Conservation (phyloP, 2,329 filamentous ascomycete species). For the Harringtonia aguacate region DNA sequence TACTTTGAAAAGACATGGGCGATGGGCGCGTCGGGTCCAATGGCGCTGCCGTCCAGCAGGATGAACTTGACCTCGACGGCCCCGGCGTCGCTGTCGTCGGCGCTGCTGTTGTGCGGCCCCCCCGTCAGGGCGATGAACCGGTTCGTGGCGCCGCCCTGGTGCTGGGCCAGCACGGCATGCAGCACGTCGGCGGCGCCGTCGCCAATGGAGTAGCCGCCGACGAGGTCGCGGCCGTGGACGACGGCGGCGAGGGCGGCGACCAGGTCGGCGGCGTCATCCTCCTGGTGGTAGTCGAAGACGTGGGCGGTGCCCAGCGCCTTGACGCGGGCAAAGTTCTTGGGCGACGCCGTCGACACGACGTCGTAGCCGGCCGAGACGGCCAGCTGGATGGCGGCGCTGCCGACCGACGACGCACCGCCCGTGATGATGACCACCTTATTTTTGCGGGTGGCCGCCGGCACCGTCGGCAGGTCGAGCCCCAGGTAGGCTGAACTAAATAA, state of each 20-base stretch:
- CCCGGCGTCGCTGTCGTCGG: background rate
- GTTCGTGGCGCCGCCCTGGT: background rate
- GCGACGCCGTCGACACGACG: conserved; percentile 27
- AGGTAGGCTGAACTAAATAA: conserved; percentile 13
- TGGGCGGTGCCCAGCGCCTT: conserved; percentile 30
- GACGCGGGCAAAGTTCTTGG: conserved; percentile 26
- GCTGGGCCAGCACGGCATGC: background rate
- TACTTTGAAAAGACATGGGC: background rate
- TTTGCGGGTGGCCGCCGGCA: conserved; percentile 5
- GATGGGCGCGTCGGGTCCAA: background rate
- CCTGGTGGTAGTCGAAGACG: conserved; percentile 32
- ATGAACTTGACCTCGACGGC: background rate
- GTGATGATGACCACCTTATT: conserved; percentile 27
- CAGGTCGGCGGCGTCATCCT: conserved; percentile 20
- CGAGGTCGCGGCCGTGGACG: conserved; percentile 13
- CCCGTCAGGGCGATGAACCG: background rate
- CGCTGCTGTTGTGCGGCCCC: background rate
- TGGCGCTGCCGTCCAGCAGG: background rate
- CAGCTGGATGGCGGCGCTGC: conserved; percentile 32
- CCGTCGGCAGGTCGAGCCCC: conserved; percentile 8
- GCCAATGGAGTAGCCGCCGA: conserved; percentile 10
- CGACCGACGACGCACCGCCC: conserved; percentile 34
- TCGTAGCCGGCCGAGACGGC: conserved; percentile 29
- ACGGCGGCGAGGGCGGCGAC: conserved; percentile 9
- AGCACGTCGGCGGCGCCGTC: background rate